Evolutionary conservation across 257 asterid genomes (phyloP).

Genomic region (Nicotiana attenuata): DNA sequence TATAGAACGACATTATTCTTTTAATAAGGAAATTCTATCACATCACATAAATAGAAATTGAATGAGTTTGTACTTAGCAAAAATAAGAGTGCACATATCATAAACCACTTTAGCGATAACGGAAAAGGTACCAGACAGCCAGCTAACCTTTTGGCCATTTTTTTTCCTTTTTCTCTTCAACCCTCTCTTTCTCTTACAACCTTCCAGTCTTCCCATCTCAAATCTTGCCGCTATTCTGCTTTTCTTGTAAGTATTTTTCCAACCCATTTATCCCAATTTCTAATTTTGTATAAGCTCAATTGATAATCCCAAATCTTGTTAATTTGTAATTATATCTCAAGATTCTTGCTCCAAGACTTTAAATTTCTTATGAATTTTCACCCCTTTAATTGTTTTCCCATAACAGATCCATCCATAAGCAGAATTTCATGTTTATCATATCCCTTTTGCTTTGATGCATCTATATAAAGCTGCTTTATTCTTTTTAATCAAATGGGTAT

Average conservation of each 20-base stretch:
- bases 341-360: not conserved
- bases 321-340: not conserved
- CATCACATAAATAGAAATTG: not conserved
- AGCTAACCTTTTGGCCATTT: not conserved
- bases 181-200: not conserved
- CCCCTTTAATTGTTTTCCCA: not conserved
- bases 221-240: not conserved
- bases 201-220: slow-evolving; percentile 4
- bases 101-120: not conserved
- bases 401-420: not conserved
- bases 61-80: not conserved
- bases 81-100: not conserved
- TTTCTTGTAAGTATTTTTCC: not conserved
- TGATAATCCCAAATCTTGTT: not conserved
- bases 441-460: not conserved
- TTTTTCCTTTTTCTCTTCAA: not conserved
- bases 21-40: not conserved
- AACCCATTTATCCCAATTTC: not conserved
- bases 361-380: not conserved
- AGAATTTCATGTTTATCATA: not conserved
- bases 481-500: not conserved
- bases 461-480: not conserved
- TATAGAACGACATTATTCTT: too few species aligned
- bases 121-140: not conserved
- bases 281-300: not conserved